A percentile compares a stretch with the other conserved stretches of the same genome.
phyloP scores from a whole-genome alignment of 179 eudicot species.

The Camellia oleifera region DNA sequence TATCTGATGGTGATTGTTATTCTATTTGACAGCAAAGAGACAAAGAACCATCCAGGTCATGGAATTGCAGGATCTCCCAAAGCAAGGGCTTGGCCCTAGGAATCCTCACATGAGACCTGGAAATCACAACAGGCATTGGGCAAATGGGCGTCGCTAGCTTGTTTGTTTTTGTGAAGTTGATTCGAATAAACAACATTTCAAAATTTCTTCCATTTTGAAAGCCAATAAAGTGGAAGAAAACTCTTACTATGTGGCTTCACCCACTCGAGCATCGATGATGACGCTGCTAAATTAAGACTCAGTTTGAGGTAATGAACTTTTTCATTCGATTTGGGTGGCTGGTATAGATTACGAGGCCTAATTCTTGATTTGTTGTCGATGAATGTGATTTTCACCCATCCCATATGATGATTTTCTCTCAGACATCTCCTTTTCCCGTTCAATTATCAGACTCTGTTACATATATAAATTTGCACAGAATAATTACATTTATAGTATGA shows the following conservation, averaged over 20 bases:
- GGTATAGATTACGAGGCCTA: background rate
- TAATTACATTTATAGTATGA: background rate
- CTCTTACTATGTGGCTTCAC: background rate
- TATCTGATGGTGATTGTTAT: constrained; percentile 14
- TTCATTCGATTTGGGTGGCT: constrained; percentile 1
- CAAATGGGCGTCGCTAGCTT: constrained; percentile 55
- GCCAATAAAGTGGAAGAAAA: background rate
- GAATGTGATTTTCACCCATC: background rate
- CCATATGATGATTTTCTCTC: background rate
- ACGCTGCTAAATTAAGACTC: background rate
- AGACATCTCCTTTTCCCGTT: background rate
- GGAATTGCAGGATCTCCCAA: constrained; percentile 86
- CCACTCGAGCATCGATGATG: background rate
- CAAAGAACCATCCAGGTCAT: constrained; percentile 87
- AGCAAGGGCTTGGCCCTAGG: constrained; percentile 51
- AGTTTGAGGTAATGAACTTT: background rate
- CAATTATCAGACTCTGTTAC: background rate
- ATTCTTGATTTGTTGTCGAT: background rate
- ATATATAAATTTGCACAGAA: constrained; percentile 11
- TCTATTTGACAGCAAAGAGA: constrained; percentile 61
- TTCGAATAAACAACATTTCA: background rate
- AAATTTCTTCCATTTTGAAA: background rate
- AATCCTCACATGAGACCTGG: constrained; percentile 59
- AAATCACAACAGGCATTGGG: constrained; percentile 57
- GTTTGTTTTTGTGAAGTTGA: background rate